Percentiles rank a stretch among this genome's conserved stretches.
These are phyloP conservation scores for Linnemannia exigua DNA, from an alignment of 192 early-diverging fungal species.

Conservation along the genomic window DNA sequence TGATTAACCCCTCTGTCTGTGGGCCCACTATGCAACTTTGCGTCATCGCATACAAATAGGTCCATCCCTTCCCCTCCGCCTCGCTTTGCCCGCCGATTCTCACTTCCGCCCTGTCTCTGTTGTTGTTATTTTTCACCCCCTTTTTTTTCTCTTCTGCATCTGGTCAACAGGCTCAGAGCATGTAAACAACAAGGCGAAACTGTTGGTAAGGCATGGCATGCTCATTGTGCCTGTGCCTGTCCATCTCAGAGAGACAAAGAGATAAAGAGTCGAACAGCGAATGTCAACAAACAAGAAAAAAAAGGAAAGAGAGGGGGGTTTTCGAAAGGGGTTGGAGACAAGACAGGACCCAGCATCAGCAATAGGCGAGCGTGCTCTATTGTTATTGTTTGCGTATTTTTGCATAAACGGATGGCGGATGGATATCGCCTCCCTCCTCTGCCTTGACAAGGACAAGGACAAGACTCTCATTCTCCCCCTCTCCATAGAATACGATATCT, in stretches of 20 bases:
- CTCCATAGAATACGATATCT: neutral
- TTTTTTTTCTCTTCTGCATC: neutral
- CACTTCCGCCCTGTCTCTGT: constrained; percentile 10
- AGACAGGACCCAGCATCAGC: neutral
- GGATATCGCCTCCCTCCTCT: neutral
- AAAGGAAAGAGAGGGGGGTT: neutral
- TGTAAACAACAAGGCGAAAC: neutral
- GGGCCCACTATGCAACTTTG: constrained; percentile 20
- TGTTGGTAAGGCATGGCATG: constrained; percentile 6
- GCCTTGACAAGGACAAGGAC: neutral
- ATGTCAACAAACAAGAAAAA: constrained; percentile 9
- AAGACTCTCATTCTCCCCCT: neutral
- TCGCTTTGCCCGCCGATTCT: constrained; percentile 13
- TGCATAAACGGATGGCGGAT: constrained; percentile 18
- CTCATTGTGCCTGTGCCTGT: neutral
- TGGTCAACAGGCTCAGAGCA: neutral
- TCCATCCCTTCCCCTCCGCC: neutral
- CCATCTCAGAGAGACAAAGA: neutral
- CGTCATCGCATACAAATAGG: constrained; percentile 26
- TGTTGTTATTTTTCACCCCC: neutral
- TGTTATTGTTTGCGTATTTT: neutral
- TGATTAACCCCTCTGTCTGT: neutral
- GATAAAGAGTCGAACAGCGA: no score
- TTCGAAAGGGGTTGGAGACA: constrained; percentile 8
- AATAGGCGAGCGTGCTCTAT: neutral